Evolutionary conservation across 192 early-diverging fungal species (phyloP), one percentile per base, ranked within the genome.

Genomic region (Coemansia sp.): DNA sequence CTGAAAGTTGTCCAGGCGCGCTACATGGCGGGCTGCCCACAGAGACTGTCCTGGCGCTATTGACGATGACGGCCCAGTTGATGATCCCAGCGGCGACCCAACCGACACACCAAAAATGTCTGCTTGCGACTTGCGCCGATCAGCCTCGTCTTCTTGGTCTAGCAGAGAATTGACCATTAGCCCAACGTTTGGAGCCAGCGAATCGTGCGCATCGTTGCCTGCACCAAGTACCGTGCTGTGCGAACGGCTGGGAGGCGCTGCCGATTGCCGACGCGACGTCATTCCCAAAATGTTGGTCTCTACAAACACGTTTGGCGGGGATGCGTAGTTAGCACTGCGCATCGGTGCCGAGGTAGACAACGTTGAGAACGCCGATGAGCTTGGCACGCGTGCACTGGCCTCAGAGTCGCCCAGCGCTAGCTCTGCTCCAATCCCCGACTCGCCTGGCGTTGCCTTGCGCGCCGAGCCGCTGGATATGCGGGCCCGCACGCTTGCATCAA

Each of bases 111-210:
- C 67, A 63, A 79, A 79, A 8, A 66, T 52, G 15, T 79, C 77
- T 15, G 68, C 58, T 52, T 73, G 71, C 12, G 77, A 69, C 57
- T 59, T 67, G 49, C 70, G 71, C 42, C 64, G 77, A 10, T 64
- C 71, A 54, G 54, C 20, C 38, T 57, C 68, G 9, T 79, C 71
- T 2, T 74, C 77, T 31, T 68, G 71, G 25, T 71, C 77, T 51
- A 81, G 62, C 52, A 81, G 78, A 31, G 78, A 81, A 70, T 57
- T 81, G 60, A 74, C 71, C 71, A 79, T 74, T 53, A 67, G 49
- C 5, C 71, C 77, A 36, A 72, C 71, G 28, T 69, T 71, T 21
- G 67, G 62, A 5, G 67, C 60, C n/a, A 62, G 57, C 40, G 65
- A 54, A 21, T 67, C 65, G 15, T 66, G 55, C 1, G 60, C 31